Conservation (phyloP, 176 grass and related monocot species). For the Oryza coarctata region DNA sequence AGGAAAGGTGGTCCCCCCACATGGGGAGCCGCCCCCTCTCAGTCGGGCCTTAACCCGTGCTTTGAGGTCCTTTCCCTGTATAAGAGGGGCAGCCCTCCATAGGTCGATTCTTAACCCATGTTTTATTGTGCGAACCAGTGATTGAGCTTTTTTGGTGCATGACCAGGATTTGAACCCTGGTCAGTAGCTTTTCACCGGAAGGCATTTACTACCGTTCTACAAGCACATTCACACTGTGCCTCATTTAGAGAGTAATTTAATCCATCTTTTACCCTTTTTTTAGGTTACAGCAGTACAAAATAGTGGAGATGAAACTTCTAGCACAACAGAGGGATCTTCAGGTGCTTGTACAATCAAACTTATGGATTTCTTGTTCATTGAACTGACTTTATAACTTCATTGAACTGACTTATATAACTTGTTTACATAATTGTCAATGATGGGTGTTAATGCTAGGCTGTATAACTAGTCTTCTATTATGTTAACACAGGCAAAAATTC, state of each 20-base stretch:
- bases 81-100: no score
- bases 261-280: background rate
- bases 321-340: slow-evolving; percentile 98
- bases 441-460: slow-evolving; percentile 9
- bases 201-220: no score
- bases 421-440: background rate
- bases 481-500: slow-evolving; percentile 87
- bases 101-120: no score
- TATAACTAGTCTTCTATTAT: slow-evolving; percentile 22
- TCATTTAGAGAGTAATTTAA: slow-evolving; percentile 28
- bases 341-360: slow-evolving; percentile 41
- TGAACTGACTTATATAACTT: background rate
- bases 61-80: no score
- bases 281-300: slow-evolving; percentile 91
- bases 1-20: no score
- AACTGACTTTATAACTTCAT: background rate
- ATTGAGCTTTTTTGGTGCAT: no score
- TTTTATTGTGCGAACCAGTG: no score
- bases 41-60: no score
- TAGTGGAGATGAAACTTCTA: slow-evolving; percentile 99
- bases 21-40: no score
- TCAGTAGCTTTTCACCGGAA: no score
- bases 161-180: no score
- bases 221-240: no score
- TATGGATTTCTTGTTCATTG: background rate